Conservation (phyloP, 352 stramenopile species). For the Phytopythium cucurbitacearum region DNA sequence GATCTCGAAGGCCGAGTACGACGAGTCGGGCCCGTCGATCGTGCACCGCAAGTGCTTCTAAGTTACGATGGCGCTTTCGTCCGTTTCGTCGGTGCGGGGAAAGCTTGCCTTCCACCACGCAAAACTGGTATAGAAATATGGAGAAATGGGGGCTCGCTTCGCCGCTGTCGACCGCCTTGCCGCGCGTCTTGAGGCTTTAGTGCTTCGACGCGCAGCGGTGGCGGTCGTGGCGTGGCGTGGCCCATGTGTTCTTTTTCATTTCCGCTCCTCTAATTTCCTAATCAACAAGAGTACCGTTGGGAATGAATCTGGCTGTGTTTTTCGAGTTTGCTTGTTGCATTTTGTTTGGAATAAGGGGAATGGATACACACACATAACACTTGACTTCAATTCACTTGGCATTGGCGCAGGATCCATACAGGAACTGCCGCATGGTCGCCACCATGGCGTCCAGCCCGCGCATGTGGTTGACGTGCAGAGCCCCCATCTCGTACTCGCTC, state of each 20-base stretch:
- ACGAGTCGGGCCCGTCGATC: slow-evolving; percentile 95
- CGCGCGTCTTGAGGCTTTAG: slow-evolving; percentile 41
- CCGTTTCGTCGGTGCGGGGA: slow-evolving; percentile 1
- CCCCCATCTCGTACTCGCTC: not conserved
- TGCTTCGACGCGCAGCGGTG: slow-evolving; percentile 27
- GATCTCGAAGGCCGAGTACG: slow-evolving; percentile 97
- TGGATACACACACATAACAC: too few relatives aligned
- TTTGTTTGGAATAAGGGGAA: too few relatives aligned
- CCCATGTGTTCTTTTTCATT: slow-evolving; percentile 15
- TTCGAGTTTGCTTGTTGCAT: too few relatives aligned
- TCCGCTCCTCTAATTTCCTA: slow-evolving; percentile 1
- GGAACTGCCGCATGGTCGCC: slow-evolving; percentile 2
- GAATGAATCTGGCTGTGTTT: too few relatives aligned
- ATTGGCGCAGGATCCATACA: not conserved
- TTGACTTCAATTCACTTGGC: too few relatives aligned
- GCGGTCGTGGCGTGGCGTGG: slow-evolving; percentile 12
- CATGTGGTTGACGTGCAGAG: slow-evolving; percentile 3
- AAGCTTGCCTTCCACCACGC: slow-evolving; percentile 5
- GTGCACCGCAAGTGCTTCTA: slow-evolving; percentile 96
- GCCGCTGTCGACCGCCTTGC: not conserved
- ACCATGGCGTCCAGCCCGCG: slow-evolving; percentile 2
- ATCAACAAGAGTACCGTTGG: slow-evolving; percentile 1
- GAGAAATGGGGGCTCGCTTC: slow-evolving; percentile 4
- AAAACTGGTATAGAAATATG: slow-evolving; percentile 25
- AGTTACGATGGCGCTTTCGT: slow-evolving; percentile 13